Percentiles rank a stretch among this genome's conserved stretches.
Evolutionary conservation across 2,329 filamentous ascomycete species (phyloP).

Genomic region (Stenocarpella maydis): DNA sequence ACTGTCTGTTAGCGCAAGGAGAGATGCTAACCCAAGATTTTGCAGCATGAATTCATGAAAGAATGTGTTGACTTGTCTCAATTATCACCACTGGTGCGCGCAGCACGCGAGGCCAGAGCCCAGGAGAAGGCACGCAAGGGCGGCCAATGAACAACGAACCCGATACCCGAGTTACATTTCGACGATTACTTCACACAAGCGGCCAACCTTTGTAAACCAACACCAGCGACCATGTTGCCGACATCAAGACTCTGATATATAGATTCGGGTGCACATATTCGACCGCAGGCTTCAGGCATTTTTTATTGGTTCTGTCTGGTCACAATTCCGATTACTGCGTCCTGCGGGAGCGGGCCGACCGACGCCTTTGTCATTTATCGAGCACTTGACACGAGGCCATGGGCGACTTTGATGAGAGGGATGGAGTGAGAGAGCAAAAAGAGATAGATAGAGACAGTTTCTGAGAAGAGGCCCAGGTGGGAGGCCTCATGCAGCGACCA

Average conservation of each 20-base stretch:
- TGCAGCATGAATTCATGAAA: conserved; percentile 82
- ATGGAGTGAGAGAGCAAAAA: too few species aligned
- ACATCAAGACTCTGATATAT: conserved; percentile 24
- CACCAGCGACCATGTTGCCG: conserved; percentile 27
- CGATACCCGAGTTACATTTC: conserved; percentile 24
- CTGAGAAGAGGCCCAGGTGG: conserved; percentile 16
- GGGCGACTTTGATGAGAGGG: not conserved
- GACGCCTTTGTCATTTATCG: not conserved
- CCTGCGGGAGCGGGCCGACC: not conserved
- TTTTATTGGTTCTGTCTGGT: conserved; percentile 14
- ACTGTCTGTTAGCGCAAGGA: conserved; percentile 42
- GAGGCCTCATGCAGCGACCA: not conserved
- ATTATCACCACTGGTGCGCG: conserved; percentile 85
- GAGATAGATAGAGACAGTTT: too few species aligned
- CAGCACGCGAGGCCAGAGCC: conserved; percentile 83
- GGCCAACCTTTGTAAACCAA: conserved; percentile 29
- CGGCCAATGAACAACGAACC: conserved; percentile 43
- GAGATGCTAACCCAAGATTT: conserved; percentile 35
- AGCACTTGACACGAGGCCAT: not conserved
- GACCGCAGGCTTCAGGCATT: conserved; percentile 21
- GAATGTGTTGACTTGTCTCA: conserved; percentile 77
- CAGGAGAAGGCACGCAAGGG: conserved; percentile 83
- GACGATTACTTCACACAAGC: conserved; percentile 15
- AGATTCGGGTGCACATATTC: conserved; percentile 35
- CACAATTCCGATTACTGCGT: conserved; percentile 24